These are phyloP conservation scores for Phytopythium cucurbitacearum DNA, from an alignment of 352 stramenopile species.

Conservation along the genomic window DNA sequence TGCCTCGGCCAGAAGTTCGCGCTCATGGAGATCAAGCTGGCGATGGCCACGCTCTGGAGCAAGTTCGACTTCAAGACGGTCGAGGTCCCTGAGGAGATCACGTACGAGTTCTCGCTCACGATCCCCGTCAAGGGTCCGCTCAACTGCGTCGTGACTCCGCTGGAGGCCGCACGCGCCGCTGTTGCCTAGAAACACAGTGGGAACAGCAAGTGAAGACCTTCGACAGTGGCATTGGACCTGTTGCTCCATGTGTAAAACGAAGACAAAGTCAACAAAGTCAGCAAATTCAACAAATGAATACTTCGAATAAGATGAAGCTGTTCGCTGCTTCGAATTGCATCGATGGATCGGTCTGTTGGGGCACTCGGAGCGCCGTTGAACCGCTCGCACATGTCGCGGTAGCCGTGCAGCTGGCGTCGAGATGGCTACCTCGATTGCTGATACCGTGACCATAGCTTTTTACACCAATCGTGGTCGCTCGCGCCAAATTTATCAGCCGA, in stretches of 20 bases:
- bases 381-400: too few relatives aligned
- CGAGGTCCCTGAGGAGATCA: conserved; percentile 34
- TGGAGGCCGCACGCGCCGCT: not conserved
- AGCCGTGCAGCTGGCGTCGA: too few relatives aligned
- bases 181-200: not conserved
- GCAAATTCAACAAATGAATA: too few relatives aligned
- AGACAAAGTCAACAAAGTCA: too few relatives aligned
- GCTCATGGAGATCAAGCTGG: conserved; percentile 58
- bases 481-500: not conserved
- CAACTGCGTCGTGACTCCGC: conserved; percentile 14
- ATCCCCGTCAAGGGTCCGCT: conserved; percentile 33
- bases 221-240: too few relatives aligned
- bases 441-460: too few relatives aligned
- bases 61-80: conserved; percentile 46
- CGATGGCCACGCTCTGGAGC: conserved; percentile 39
- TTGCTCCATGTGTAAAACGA: too few relatives aligned
- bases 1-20: conserved; percentile 56
- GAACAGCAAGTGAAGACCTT: not conserved
- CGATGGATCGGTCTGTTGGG: too few relatives aligned
- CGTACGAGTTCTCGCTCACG: conserved; percentile 45
- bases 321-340: too few relatives aligned
- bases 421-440: too few relatives aligned
- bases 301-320: too few relatives aligned
- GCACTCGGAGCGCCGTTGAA: too few relatives aligned
- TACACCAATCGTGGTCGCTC: not conserved